Conservation (phyloP, 176 grass and related monocot genomes). For the Urochloa ruziziensis region DNA sequence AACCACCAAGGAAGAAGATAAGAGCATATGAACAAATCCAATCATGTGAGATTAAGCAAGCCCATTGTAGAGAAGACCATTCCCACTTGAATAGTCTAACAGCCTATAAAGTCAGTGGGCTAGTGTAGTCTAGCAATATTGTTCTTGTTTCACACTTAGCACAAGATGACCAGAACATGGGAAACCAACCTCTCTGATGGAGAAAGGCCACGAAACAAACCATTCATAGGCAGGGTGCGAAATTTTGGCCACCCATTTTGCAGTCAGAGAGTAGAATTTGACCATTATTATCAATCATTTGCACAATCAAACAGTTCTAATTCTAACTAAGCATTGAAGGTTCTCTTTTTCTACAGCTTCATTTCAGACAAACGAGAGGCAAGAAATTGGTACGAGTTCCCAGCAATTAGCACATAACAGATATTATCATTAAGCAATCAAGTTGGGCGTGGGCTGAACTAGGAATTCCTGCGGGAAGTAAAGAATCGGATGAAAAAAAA, state of each 20-base stretch:
- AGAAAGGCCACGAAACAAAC: slow-evolving; percentile 18
- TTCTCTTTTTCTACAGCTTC: not conserved
- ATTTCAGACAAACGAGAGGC: not conserved
- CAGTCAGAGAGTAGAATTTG: not conserved
- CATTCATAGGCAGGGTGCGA: not conserved
- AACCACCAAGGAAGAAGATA: not conserved
- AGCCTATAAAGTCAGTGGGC: slow-evolving; percentile 5
- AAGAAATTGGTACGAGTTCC: not conserved
- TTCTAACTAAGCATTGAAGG: not conserved
- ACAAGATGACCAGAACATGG: slow-evolving; percentile 23
- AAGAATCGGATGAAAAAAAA: slow-evolving; percentile 8
- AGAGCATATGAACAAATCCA: not conserved
- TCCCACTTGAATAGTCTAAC: slow-evolving; percentile 33
- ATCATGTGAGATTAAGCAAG: slow-evolving; percentile 32
- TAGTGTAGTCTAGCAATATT: not conserved
- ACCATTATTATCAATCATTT: not conserved
- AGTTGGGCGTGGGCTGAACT: not conserved
- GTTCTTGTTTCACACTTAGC: slow-evolving; percentile 31
- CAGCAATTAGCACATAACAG: not conserved
- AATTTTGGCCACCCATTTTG: slow-evolving; percentile 1
- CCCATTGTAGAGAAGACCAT: slow-evolving; percentile 13
- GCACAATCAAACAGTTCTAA: not conserved
- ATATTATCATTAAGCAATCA: not conserved
- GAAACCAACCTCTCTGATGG: slow-evolving; percentile 36
- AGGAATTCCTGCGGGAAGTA: not conserved